Percentiles rank a stretch among this genome's conserved stretches.
Evolutionary conservation across 768 basidiomycete species (phyloP).

Genomic region (Russula griseocarnosa): DNA sequence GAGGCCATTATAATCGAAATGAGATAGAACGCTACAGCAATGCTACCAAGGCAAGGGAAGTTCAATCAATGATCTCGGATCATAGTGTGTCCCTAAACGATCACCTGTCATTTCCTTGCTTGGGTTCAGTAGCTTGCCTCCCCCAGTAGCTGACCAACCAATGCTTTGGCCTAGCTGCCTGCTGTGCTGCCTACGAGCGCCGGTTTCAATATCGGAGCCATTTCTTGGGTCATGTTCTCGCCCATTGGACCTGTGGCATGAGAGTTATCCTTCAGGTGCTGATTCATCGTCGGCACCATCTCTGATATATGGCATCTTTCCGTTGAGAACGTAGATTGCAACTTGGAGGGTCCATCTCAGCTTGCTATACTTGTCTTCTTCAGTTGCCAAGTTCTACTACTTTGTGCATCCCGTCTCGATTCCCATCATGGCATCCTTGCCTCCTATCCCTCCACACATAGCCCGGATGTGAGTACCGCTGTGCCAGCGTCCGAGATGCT

Average conservation of each 20-base stretch:
- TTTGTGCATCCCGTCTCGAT: background rate
- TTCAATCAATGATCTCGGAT: no score
- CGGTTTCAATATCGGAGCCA: no score
- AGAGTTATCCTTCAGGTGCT: background rate
- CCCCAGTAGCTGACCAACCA: no score
- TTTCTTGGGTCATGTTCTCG: no score
- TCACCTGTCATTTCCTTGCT: no score
- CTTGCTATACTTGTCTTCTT: background rate
- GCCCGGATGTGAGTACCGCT: background rate
- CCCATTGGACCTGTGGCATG: background rate
- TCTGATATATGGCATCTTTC: background rate
- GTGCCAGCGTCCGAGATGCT: background rate
- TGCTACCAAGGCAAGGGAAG: no score
- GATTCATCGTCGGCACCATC: background rate
- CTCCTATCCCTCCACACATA: background rate
- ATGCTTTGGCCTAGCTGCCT: no score
- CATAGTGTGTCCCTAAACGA: no score
- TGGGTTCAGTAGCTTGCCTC: no score
- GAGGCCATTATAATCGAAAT: no score
- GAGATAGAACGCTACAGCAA: no score
- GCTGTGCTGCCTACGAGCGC: no score
- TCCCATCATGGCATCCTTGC: background rate
- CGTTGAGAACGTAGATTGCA: background rate
- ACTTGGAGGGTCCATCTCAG: background rate
- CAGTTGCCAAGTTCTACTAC: background rate